A percentile compares a stretch with the other conserved stretches of the same genome.
These are phyloP conservation scores for Centrapalus pauciflorus DNA, from an alignment of 129 eudicot species.

Conservation along the genomic window DNA sequence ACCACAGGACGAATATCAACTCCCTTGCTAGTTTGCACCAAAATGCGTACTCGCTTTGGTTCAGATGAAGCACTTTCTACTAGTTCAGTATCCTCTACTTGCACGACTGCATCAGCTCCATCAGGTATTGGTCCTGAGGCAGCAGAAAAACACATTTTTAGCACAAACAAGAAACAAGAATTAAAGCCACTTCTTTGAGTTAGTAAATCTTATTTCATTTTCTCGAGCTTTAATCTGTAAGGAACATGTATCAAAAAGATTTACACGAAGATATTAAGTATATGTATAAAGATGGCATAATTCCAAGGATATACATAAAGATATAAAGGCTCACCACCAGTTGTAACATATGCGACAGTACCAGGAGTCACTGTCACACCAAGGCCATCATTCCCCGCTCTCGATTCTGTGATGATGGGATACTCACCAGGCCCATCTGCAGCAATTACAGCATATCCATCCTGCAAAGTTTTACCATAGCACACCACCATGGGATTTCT, in stretches of 20 bases:
- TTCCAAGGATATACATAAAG: neutral
- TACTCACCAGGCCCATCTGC: conserved; percentile 97
- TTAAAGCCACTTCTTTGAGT: neutral
- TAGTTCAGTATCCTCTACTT: conserved; percentile 76
- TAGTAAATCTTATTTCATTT: neutral
- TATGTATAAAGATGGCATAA: neutral
- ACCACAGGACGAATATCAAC: conserved; percentile 96
- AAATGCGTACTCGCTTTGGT: conserved; percentile 54
- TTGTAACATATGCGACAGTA: conserved; percentile 86
- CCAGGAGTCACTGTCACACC: conserved; percentile 76
- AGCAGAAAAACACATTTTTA: neutral
- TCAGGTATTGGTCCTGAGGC: conserved; percentile 81
- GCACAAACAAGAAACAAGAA: neutral
- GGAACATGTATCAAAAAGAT: too few relatives aligned
- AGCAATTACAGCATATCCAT: conserved; percentile 91
- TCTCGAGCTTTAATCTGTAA: too few relatives aligned
- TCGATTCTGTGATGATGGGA: conserved; percentile 79
- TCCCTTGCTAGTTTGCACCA: conserved; percentile 53
- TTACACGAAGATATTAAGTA: too few relatives aligned
- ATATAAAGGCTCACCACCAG: conserved; percentile 58
- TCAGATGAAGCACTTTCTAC: conserved; percentile 37
- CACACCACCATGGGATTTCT: neutral
- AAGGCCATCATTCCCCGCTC: conserved; percentile 90
- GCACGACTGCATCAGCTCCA: conserved; percentile 96
- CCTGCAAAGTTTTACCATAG: conserved; percentile 35